phyloP scores from a whole-genome alignment of 805 yeast genomes.

The Lachancea dasiensis region DNA sequence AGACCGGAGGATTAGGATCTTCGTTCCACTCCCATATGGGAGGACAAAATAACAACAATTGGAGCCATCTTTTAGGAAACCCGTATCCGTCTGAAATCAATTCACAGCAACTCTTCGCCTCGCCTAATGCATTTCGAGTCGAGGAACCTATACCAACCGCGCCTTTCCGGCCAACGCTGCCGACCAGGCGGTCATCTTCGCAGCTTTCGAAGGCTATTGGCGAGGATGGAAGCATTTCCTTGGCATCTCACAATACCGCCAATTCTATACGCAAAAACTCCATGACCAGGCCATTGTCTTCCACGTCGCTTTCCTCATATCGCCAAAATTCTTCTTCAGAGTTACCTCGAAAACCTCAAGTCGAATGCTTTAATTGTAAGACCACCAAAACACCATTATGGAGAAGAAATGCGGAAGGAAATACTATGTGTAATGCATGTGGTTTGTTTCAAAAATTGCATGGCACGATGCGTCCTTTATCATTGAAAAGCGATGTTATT shows the following conservation, averaged over 20 bases:
- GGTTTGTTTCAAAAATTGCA: conserved; percentile 88
- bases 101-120: conserved; percentile 5
- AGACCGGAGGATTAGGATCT: not conserved
- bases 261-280: conserved; percentile 29
- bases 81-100: conserved; percentile 5
- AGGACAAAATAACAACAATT: conserved; percentile 5
- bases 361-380: conserved; percentile 78
- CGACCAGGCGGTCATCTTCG: conserved; percentile 10
- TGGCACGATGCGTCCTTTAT: conserved; percentile 91
- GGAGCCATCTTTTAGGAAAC: conserved; percentile 9
- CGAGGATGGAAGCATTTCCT: conserved; percentile 19
- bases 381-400: conserved; percentile 92
- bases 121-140: conserved; percentile 1
- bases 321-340: conserved; percentile 19
- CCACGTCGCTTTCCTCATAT: conserved; percentile 24
- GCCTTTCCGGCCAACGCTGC: conserved; percentile 9
- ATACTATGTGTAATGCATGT: conserved; percentile 93
- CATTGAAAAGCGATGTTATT: conserved; percentile 86
- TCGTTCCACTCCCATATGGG: not conserved
- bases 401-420: conserved; percentile 90
- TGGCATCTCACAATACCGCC: conserved; percentile 17
- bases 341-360: conserved; percentile 28
- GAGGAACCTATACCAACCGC: conserved; percentile 2
- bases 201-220: conserved; percentile 9
- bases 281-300: conserved; percentile 24